These are phyloP conservation scores for Coemansia sp. DNA, from an alignment of 192 early-diverging fungal genomes.

Conservation along the genomic window DNA sequence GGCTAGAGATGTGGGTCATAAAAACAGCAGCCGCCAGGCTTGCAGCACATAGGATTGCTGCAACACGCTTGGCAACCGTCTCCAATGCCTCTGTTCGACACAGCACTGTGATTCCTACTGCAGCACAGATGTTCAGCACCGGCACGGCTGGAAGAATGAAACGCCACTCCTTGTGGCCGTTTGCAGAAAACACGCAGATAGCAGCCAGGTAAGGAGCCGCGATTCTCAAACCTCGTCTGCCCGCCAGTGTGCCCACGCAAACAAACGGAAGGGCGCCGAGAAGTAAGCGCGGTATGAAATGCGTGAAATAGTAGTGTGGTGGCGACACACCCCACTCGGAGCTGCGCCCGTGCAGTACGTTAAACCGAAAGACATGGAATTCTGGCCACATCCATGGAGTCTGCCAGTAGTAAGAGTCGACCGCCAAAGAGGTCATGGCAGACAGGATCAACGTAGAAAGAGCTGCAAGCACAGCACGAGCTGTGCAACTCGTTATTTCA, in stretches of 20 bases:
- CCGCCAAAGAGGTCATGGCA: slow-evolving; percentile 37
- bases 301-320: slow-evolving; percentile 68
- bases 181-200: slow-evolving; percentile 67
- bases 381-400: slow-evolving; percentile 64
- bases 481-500: slow-evolving; percentile 16
- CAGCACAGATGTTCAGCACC: slow-evolving; percentile 73
- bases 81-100: slow-evolving; percentile 12
- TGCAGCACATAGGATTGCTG: not conserved
- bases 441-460: slow-evolving; percentile 10
- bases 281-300: slow-evolving; percentile 74
- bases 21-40: slow-evolving; percentile 10
- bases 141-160: slow-evolving; percentile 89
- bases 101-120: slow-evolving; percentile 42
- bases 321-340: slow-evolving; percentile 59
- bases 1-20: slow-evolving; percentile 61
- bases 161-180: slow-evolving; percentile 95
- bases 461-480: slow-evolving; percentile 2
- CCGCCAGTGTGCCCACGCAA: slow-evolving; percentile 46
- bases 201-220: slow-evolving; percentile 60
- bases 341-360: slow-evolving; percentile 56
- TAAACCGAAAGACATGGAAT: slow-evolving; percentile 62
- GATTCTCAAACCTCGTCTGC: slow-evolving; percentile 55
- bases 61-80: slow-evolving; percentile 11
- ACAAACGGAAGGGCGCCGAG: slow-evolving; percentile 71
- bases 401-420: slow-evolving; percentile 71